Evolutionary conservation across 108 stramenopile species (phyloP), one percentile per base, ranked within the genome.

Genomic region (Pseudonitzschia delicatissima): DNA sequence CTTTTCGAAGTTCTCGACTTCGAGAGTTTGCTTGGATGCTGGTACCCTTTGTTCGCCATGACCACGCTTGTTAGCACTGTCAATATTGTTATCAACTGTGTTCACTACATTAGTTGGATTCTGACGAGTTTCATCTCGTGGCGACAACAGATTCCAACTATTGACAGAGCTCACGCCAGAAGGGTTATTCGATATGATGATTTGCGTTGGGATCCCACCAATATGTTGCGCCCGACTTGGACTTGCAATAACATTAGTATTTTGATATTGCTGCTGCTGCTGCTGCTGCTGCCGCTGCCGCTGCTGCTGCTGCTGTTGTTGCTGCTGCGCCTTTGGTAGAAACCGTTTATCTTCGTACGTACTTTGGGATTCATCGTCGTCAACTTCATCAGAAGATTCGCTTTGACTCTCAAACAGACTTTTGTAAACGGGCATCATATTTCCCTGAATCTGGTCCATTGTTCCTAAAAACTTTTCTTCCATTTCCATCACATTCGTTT

Each of bases 401-500:
- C 39, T 40, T 27, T 61, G 60, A 42, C 60, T 61, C 39, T 61
- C 31, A 61, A 61, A 61, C 21, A 61, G 32, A 33, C 60, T 61
- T 36, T 61, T 61, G 37, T 61, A 61, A 33, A 61, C 35, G 13
- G 60, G 60, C 60, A 61, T 40, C 33, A 57, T 18, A 32, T 57
- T 57, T 3, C 55, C 55, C 4, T 57, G 55, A 20, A 61, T 11
- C 18, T 40, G 18, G 37, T 61, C 39, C 39, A 61, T 61, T 12
- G 60, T 36, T 11, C 60, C 60, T 25, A 61, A 20, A 61, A 61
- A 61, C 39, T 32, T 35, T 25, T 61, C 60, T 11, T 61, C 60
- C 60, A 61, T 61, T 4, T 61, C 60, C 1, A 57, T 72, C n/a
- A 71, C 69, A 15, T 71, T 60, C 8, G 62, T 61, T 12, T 71